phyloP scores from a whole-genome alignment of 768 basidiomycete genomes.

The Arthromyces matolae region DNA sequence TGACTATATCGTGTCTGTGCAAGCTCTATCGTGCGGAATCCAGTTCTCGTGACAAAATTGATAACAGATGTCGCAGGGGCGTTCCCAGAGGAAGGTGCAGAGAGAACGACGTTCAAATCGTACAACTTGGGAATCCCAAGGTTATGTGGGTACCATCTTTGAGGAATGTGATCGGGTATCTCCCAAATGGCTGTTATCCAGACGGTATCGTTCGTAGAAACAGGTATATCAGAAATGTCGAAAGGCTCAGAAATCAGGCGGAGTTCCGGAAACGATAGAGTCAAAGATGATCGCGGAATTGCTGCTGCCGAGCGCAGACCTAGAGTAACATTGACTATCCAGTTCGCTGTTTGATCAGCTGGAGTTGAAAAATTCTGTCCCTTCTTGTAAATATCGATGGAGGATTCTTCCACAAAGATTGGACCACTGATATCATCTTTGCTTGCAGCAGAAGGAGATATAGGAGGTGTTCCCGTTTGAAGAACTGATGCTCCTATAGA shows the following conservation, averaged over 20 bases:
- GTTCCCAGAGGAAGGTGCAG: slow-evolving; percentile 16
- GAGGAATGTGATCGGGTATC: slow-evolving; percentile 41
- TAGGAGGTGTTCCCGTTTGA: slow-evolving; percentile 20
- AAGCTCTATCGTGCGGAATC: slow-evolving; percentile 58
- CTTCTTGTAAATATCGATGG: slow-evolving; percentile 52
- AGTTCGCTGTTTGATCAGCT: slow-evolving; percentile 46
- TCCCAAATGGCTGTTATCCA: slow-evolving; percentile 43
- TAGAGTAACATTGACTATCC: slow-evolving; percentile 53
- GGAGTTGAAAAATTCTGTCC: slow-evolving; percentile 43
- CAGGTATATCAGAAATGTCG: slow-evolving; percentile 18
- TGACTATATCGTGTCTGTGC: slow-evolving; percentile 45
- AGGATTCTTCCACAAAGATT: slow-evolving; percentile 48
- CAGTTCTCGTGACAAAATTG: slow-evolving; percentile 43
- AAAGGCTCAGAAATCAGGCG: slow-evolving; percentile 35
- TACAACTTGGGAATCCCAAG: slow-evolving; percentile 54
- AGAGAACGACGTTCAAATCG: slow-evolving; percentile 43
- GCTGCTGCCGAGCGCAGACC: slow-evolving; percentile 40
- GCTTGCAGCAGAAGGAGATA: slow-evolving; percentile 22
- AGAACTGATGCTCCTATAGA: slow-evolving; percentile 16
- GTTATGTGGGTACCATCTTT: slow-evolving; percentile 54
- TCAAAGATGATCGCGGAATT: slow-evolving; percentile 32
- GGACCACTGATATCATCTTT: slow-evolving; percentile 17
- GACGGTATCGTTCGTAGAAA: slow-evolving; percentile 25
- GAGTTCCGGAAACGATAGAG: slow-evolving; percentile 46
- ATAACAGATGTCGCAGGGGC: slow-evolving; percentile 19